phyloP scores from a whole-genome alignment of 116 monocot species.

The Zostera marina region DNA sequence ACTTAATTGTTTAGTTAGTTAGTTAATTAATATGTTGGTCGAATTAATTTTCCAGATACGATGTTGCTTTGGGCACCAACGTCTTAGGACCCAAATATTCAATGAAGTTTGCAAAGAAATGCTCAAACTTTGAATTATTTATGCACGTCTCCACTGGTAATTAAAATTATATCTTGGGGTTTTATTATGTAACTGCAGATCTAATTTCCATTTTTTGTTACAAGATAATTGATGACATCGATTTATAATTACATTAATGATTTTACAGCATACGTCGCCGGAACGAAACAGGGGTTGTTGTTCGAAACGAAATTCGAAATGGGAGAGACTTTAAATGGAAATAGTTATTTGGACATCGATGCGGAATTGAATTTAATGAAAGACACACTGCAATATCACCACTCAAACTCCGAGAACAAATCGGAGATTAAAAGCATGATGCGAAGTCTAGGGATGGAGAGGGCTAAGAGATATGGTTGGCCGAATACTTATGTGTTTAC shows the following conservation, averaged over 20 bases:
- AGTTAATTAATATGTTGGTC: not conserved
- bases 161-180: not conserved
- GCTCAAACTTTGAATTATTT: constrained; percentile 23
- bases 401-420: not conserved
- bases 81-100: constrained; percentile 43
- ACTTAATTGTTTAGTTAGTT: no score
- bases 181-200: not conserved
- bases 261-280: constrained; percentile 42
- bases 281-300: constrained; percentile 22
- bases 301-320: constrained; percentile 23
- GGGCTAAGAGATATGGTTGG: constrained; percentile 35
- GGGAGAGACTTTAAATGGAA: constrained; percentile 28
- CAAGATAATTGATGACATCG: not conserved
- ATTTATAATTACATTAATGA: not conserved
- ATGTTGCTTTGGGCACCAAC: constrained; percentile 37
- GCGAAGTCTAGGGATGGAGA: constrained; percentile 39
- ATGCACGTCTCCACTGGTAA: constrained; percentile 64
- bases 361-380: constrained; percentile 23
- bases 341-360: constrained; percentile 31
- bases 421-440: constrained; percentile 16
- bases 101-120: constrained; percentile 38
- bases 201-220: no score
- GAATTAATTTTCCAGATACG: constrained; percentile 26
- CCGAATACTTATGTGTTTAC: constrained; percentile 33
- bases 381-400: constrained; percentile 18